Evolutionary conservation across 2,329 filamentous ascomycete species (phyloP), one percentile per base, ranked within the genome.

Genomic region (Fusarium armeniacum): DNA sequence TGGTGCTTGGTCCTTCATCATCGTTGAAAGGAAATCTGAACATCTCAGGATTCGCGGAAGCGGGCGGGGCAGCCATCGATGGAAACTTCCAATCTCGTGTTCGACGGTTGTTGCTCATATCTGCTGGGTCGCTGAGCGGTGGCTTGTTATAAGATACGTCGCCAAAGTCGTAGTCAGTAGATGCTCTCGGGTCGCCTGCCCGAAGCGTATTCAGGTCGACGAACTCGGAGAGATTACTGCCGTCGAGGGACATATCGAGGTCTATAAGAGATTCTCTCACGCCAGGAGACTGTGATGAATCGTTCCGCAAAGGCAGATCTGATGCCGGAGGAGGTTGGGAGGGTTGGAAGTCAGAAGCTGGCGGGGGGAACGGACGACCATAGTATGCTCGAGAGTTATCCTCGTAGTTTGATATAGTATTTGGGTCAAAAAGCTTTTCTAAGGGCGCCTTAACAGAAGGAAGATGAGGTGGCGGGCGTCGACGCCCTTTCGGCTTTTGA

Each of bases 231-330:
- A 88, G 79, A 5, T 86, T 85, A 38, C 81, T 84, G 3, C 86
- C 86, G 44, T 84, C 81, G 9, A 90, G 79, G 20, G 87, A 89
- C 3, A 83, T 86, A 65, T 90, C 89, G 10, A 91, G 82, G 70
- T 91, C 89, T 59, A 91, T 91, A 20, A 90, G 81, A 1, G 88
- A 89, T 73, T 90, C 88, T 57, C 86, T 81, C n/a, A 90, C 83
- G 5, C 85, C 77, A 76, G 69, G 82, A 73, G 76, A 82, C 20
- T 84, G 72, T 76, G 81, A 44, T 15, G 86, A 86, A 71, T 89
- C 84, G 62, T 90, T 83, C 28, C 88, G 82, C 2, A 90, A 77
- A 0, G 88, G 88, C 10, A 91, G 81, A 72, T 90, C 88, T 1
- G 77, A 77, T 18, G 64, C 67, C 2, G 78, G 78, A 1, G 80